These are phyloP conservation scores for Ceratocystis smalleyi DNA, from an alignment of 2,329 filamentous ascomycete species.

Conservation along the genomic window DNA sequence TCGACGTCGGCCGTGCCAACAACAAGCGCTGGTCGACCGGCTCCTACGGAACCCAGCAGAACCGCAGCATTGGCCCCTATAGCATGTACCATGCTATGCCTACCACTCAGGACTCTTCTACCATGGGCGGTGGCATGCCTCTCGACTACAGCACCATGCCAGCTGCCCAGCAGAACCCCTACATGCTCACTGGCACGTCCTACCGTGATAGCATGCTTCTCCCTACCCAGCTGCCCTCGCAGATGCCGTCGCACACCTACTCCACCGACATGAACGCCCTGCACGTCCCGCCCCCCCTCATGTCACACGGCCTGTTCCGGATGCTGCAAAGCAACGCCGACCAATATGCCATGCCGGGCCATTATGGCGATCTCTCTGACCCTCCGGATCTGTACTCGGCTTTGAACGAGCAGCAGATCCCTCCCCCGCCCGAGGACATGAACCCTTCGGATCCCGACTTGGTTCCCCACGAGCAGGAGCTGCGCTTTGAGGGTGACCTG, in stretches of 20 bases:
- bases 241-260: conserved; percentile 25
- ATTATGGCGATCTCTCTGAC: conserved; percentile 59
- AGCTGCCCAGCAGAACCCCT: conserved; percentile 39
- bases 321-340: conserved; percentile 63
- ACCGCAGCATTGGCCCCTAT: conserved; percentile 42
- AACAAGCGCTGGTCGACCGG: conserved; percentile 68
- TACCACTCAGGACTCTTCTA: conserved; percentile 37
- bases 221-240: conserved; percentile 31
- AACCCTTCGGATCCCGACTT: conserved; percentile 61
- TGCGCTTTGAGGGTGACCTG: conserved; percentile 64
- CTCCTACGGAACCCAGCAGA: conserved; percentile 45
- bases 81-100: conserved; percentile 44
- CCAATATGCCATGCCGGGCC: conserved; percentile 48
- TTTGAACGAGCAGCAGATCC: conserved; percentile 55
- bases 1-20: conserved; percentile 40
- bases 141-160: conserved; percentile 41
- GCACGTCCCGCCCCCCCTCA: conserved; percentile 41
- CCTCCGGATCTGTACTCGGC: conserved; percentile 64
- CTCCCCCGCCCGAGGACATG: conserved; percentile 68
- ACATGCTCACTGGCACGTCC: conserved; percentile 37
- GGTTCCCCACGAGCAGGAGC: conserved; percentile 60
- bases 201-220: conserved; percentile 46
- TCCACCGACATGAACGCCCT: conserved; percentile 28
- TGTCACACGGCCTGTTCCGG: conserved; percentile 58
- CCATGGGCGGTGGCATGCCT: conserved; percentile 32